Evolutionary conservation across 2,329 filamentous ascomycete species (phyloP).

Genomic region (Fusarium sp.): DNA sequence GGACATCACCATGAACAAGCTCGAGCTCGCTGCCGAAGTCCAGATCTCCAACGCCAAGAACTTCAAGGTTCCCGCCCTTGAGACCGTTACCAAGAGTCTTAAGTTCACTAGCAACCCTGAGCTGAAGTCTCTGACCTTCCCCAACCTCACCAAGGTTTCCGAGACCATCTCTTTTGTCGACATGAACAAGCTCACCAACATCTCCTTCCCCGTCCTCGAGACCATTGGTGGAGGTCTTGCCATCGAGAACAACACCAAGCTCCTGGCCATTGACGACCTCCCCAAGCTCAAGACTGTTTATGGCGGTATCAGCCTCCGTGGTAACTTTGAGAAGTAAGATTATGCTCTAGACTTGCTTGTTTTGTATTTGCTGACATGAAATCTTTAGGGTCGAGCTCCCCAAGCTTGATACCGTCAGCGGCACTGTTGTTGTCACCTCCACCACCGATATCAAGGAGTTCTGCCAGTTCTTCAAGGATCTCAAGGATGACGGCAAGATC

Average conservation of each 20-base stretch:
- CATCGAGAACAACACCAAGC: conserved; percentile 89
- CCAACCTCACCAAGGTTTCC: conserved; percentile 77
- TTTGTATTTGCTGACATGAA: conserved; percentile 7
- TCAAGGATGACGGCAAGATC: conserved; percentile 53
- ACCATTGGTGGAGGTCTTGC: conserved; percentile 82
- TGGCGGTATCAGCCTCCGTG: conserved; percentile 87
- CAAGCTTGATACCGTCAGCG: conserved; percentile 73
- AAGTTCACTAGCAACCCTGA: conserved; percentile 83
- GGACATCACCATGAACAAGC: conserved; percentile 79
- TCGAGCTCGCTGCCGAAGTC: conserved; percentile 67
- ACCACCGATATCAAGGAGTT: conserved; percentile 71
- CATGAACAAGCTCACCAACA: conserved; percentile 75
- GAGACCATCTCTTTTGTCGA: conserved; percentile 69
- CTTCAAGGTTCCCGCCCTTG: conserved; percentile 79
- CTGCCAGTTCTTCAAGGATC: conserved; percentile 62
- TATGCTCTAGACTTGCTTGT: neutral
- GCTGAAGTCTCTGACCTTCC: conserved; percentile 69
- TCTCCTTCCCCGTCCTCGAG: conserved; percentile 77
- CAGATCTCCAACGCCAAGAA: conserved; percentile 80
- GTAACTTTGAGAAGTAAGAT: conserved; percentile 85
- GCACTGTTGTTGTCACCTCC: conserved; percentile 77
- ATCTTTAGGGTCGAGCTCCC: conserved; percentile 76
- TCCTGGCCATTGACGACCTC: conserved; percentile 75
- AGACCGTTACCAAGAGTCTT: conserved; percentile 80
- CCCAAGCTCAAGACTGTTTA: conserved; percentile 74